Evolutionary conservation across 1,139 yeast species (phyloP).

Genomic region (Debaryomyces subglobosus): DNA sequence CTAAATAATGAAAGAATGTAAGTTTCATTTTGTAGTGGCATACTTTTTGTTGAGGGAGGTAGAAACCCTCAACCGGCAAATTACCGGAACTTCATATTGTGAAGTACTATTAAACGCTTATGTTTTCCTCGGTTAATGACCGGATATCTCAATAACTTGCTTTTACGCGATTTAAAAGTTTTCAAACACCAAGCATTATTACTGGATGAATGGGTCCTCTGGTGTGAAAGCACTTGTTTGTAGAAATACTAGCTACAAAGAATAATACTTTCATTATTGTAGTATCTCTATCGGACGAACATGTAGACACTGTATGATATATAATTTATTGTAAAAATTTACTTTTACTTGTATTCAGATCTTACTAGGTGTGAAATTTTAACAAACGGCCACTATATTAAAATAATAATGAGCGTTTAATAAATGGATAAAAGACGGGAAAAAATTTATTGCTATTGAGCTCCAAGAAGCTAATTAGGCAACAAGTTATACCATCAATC

Average conservation of each 20-base stretch:
- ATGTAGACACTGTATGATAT: neutral
- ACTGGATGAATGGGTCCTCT: conserved; percentile 6
- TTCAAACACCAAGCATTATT: conserved; percentile 9
- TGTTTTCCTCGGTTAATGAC: neutral
- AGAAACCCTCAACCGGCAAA: neutral
- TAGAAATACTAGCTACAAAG: neutral
- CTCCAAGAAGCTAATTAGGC: conserved; percentile 4
- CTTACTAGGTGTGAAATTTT: conserved; percentile 7
- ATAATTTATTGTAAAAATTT: neutral
- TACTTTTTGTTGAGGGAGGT: conserved; percentile 6
- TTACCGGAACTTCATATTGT: neutral
- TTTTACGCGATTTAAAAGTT: conserved; percentile 9
- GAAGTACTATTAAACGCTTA: neutral
- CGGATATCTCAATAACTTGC: neutral
- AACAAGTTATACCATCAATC: conserved; percentile 3
- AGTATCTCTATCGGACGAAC: neutral
- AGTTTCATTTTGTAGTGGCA: neutral
- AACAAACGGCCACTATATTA: conserved; percentile 8
- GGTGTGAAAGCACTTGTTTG: neutral
- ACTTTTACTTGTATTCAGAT: neutral
- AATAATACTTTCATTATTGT: neutral
- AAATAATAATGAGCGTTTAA: conserved; percentile 10
- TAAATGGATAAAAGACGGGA: conserved; percentile 8
- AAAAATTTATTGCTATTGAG: conserved; percentile 8
- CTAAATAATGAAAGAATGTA: conserved; percentile 2